phyloP scores from a whole-genome alignment of 306 rosid genomes.

The Ammopiptanthus mongolicus region DNA sequence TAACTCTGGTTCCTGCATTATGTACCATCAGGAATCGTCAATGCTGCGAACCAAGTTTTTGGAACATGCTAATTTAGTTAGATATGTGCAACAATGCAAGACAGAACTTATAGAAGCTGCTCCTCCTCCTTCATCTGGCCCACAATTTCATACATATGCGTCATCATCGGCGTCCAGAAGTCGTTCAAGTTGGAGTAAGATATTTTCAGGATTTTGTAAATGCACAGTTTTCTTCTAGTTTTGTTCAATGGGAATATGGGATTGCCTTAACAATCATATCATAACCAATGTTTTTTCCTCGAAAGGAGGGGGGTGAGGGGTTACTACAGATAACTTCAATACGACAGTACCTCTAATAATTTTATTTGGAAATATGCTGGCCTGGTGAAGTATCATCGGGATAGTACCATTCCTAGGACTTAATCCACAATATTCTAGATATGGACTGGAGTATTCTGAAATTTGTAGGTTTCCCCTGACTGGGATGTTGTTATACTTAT shows the following conservation, averaged over 20 bases:
- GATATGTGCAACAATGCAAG: conserved; percentile 60
- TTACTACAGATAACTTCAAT: background rate
- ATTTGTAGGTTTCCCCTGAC: background rate
- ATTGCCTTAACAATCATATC: background rate
- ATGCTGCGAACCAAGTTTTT: conserved; percentile 56
- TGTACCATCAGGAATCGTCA: conserved; percentile 72
- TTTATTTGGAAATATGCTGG: background rate
- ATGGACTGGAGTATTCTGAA: background rate
- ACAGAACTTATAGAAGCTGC: conserved; percentile 47
- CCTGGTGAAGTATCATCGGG: background rate
- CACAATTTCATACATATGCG: conserved; percentile 36
- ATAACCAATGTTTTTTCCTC: background rate
- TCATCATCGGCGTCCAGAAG: conserved; percentile 63
- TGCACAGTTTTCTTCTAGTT: background rate
- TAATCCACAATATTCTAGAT: background rate
- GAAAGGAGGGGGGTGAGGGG: background rate
- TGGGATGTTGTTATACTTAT: background rate
- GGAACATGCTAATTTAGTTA: conserved; percentile 69
- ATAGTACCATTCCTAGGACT: background rate
- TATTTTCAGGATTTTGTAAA: conserved; percentile 10
- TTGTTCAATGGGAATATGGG: background rate
- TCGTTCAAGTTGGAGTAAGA: conserved; percentile 66
- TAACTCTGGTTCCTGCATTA: conserved; percentile 22
- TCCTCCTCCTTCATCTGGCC: conserved; percentile 41
- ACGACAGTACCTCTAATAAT: background rate